Base-by-base conservation (phyloP, 805 yeast species). In the Starmerella vitae region DNA sequence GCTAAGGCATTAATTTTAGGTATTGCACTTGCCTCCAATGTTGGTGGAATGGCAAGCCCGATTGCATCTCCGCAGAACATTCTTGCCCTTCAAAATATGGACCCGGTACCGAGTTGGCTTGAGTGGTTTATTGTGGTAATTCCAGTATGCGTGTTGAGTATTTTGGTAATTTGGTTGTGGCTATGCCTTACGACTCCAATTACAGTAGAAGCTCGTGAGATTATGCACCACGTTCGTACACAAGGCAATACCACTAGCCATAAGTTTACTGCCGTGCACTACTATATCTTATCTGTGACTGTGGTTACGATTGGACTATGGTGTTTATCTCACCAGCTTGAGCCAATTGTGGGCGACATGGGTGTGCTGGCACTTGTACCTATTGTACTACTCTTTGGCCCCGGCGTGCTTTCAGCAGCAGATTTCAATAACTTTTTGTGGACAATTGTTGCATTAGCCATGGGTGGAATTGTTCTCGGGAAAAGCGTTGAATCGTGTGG, bases 1-100 rank as follows among this genome's bases (percentile, higher is more conserved):
- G 81, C 82, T 6, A 78, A 82, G 55, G 84, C 94, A 2, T 66
- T 88, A 50, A 79, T 88, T 36, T 62, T 88, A 33, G 97, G 96
- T 32, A 80, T 88, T 49, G 97, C 97, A 0, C 64, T 88, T 41
- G 93, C 97, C 2, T 79, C 94, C 6, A 84, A 88, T 56, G 66
- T 88, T 34, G 97, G 94, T 18, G 98, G 98, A 48, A 88, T 86
- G 93, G 79, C 94, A 0, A 83, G 94, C 3, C 98, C 98, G 6
- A 88, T 88, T 54, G 86, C 96, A 1, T 83, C 95, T 3, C 98
- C 98, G 1, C 98, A 88, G 56, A 88, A 88, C 58, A 82, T 88
- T 46, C 76, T 88, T 51, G 94, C 95, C 1, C 68, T 88, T 36
- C 86, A 83, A 41, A 65, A 78, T 49, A 88, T 88, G 97, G 68